Base-by-base conservation (phyloP, 2,329 filamentous ascomycete species). In the Tolypocladium album region DNA sequence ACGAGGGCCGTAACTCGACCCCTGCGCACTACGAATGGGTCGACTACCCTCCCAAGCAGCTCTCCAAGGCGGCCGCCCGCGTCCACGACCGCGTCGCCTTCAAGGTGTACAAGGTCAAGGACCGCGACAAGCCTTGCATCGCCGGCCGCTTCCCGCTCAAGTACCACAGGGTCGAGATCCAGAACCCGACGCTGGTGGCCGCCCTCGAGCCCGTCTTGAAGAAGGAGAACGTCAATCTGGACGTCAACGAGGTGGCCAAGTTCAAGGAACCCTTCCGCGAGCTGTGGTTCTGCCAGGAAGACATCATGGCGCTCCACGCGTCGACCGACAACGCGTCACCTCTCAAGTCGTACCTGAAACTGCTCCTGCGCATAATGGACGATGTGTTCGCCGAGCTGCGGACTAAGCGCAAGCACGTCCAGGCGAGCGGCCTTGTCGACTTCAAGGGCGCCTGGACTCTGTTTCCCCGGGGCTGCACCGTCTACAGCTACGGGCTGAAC, bases 91-190 rank as follows among this genome's bases (percentile, higher is more conserved):
- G 72, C 4, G 71, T 75, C 17, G 76, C 78, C 60, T 76, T 80
- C 69, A 76, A 73, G 61, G 68, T 79, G 24, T 79, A 71, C 75
- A 79, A 78, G 70, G 64, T 76, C 69, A 78, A 77, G 64, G 76
- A 80, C 64, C 61, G 61, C 34, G 65, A 66, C 12, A 78, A 79
- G 69, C 70, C 72, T 4, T 68, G 72, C 59, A 69, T 79, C 43
- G 69, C 63, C 0, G 76, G 76, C 31, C 67, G 67, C n/a, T 73
- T 68, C 40, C 68, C 71, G 13, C 67, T 79, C 59, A 75, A 74
- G 56, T 73, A 74, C 60, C 71, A 77, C 66, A 66, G 64, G 63
- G 68, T 81, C 47, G 70, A 75, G 58, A 62, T 80, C 9, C 77
- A 79, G 64, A 80, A 77, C 63, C 72, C 70, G 0, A 58, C 70